Base-by-base conservation (phyloP, 1,139 yeast genomes). In the Chernovozyma sophiae-reginae region DNA sequence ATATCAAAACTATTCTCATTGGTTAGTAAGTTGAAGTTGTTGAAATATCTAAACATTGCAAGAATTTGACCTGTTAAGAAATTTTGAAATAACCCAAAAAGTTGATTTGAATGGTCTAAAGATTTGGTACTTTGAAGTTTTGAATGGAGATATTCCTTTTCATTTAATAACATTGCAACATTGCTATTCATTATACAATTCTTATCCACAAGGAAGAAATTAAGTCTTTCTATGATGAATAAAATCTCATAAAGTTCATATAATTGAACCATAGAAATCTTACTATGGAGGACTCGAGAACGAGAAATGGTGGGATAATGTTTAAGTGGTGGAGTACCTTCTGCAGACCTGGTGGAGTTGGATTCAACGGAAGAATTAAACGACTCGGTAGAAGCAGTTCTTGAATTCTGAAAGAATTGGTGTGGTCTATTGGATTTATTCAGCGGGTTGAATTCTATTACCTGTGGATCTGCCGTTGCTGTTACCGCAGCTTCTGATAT, bases 241-340 rank as follows among this genome's bases (percentile, higher is more conserved):
- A 68, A 46, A 32, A 53, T 51, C 38, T 65, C 69, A 44, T 55
- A 67, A 30, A 68, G 52, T 43, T 68, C 73, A 39, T 55, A 57
- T 27, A 65, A 39, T 39, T 65, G 66, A 8, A 47, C 48, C 16
- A 52, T 45, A 4, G 31, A 7, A n/a, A n/a, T n/a, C n/a, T n/a
- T n/a, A n/a, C n/a, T n/a, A n/a, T n/a, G n/a, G n/a, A n/a, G n/a
- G n/a, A n/a, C n/a, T n/a, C n/a, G n/a, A n/a, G n/a, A n/a, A n/a
- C n/a, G n/a, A n/a, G n/a, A n/a, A n/a, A n/a, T n/a, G n/a, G n/a
- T n/a, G n/a, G n/a, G n/a, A n/a, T n/a, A n/a, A n/a, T n/a, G n/a
- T n/a, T 20, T 20, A 6, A 20, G 6, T 20, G 23, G 23, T 10
- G 10, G 23, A 20, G 23, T 20, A 7, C 23, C 23, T 20, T 6